phyloP scores from a whole-genome alignment of 345 rosid species.

The Gossypium thurberi region DNA sequence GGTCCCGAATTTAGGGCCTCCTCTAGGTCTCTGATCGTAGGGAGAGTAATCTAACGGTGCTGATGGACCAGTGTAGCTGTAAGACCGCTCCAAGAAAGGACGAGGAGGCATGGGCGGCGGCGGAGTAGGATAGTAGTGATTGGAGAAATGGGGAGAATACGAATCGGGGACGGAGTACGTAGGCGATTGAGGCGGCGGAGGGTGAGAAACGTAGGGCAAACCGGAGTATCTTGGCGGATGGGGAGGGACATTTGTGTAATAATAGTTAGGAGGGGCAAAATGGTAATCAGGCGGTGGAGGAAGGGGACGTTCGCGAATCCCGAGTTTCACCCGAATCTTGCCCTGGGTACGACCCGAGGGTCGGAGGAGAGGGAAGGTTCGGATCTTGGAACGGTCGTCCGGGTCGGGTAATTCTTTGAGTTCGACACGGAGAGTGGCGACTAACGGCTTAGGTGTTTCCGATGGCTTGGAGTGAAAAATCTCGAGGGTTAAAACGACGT shows the following conservation, averaged over 20 bases:
- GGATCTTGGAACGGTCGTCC: conserved; percentile 18
- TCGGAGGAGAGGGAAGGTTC: conserved; percentile 31
- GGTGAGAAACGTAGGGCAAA: conserved; percentile 15
- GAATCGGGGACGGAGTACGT: conserved; percentile 18
- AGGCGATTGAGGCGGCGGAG: conserved; percentile 20
- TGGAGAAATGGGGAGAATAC: conserved; percentile 13
- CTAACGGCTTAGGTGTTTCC: conserved; percentile 50
- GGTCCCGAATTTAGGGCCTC: conserved; percentile 19
- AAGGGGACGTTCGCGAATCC: conserved; percentile 32
- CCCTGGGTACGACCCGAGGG: conserved; percentile 65
- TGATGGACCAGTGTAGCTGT: conserved; percentile 32
- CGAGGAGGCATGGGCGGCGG: conserved; percentile 25
- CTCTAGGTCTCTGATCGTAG: conserved; percentile 32
- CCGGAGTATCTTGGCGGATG: conserved; percentile 10
- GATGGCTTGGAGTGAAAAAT: conserved; percentile 54
- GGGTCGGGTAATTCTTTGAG: conserved; percentile 25
- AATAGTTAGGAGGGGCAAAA: conserved; percentile 23
- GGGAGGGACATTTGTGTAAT: conserved; percentile 21
- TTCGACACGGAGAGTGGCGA: conserved; percentile 37
- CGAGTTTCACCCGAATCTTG: conserved; percentile 41
- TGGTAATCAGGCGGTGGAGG: conserved; percentile 27
- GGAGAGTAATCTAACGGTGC: conserved; percentile 44
- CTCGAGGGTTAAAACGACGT: conserved; percentile 35
- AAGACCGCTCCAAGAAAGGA: conserved; percentile 22
- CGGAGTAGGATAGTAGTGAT: conserved; percentile 14